Conservation (phyloP, 768 basidiomycete genomes). For the Agaricus subrufescens region DNA sequence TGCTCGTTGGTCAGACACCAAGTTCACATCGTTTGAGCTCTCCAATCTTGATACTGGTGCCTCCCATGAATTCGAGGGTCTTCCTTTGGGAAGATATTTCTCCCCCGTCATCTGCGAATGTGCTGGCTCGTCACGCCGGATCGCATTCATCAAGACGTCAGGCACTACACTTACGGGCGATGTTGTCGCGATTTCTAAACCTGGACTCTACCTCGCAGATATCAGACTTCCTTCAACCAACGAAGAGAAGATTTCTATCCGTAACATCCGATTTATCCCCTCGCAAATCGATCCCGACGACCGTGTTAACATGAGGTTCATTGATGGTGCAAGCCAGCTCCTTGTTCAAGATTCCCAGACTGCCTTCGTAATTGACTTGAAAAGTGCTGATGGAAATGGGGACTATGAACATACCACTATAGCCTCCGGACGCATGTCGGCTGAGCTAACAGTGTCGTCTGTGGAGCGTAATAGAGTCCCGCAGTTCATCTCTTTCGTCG, state of each 20-base stretch:
- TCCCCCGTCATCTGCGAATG: conserved; percentile 52
- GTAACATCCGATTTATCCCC: conserved; percentile 45
- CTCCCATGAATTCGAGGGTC: conserved; percentile 46
- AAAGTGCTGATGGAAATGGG: conserved; percentile 39
- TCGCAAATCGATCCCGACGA: conserved; percentile 44
- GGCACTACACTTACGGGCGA: conserved; percentile 59
- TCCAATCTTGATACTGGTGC: conserved; percentile 42
- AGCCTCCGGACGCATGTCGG: conserved; percentile 52
- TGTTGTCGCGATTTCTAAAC: conserved; percentile 57
- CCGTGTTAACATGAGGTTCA: conserved; percentile 49
- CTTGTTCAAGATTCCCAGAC: conserved; percentile 53
- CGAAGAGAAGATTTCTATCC: conserved; percentile 29
- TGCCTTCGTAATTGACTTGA: conserved; percentile 32
- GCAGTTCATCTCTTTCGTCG: conserved; percentile 56
- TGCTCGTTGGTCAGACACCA: conserved; percentile 61
- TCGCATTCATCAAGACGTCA: conserved; percentile 61
- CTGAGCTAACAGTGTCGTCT: conserved; percentile 48
- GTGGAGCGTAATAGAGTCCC: conserved; percentile 16
- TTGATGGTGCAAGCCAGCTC: conserved; percentile 47
- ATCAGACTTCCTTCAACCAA: conserved; percentile 40
- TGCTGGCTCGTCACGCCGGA: conserved; percentile 32
- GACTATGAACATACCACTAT: conserved; percentile 44
- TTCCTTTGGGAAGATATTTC: conserved; percentile 64
- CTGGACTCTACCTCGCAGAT: conserved; percentile 63
- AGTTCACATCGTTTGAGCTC: conserved; percentile 63